phyloP scores from a whole-genome alignment of 495 filamentous ascomycete species.

The Staphylotrichum longicolle region DNA sequence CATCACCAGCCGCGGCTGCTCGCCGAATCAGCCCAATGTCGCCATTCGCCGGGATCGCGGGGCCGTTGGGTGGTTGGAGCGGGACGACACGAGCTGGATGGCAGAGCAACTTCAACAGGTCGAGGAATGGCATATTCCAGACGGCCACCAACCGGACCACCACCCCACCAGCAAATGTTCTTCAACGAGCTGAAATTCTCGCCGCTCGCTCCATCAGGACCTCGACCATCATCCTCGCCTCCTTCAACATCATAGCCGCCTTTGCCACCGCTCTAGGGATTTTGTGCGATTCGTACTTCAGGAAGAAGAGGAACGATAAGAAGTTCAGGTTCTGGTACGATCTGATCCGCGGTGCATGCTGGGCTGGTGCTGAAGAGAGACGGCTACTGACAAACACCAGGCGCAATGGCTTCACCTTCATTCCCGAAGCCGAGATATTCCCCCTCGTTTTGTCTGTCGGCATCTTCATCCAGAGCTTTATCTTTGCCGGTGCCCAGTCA shows the following conservation, averaged over 20 bases:
- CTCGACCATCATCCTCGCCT: conserved; percentile 48
- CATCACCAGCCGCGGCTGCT: conserved; percentile 40
- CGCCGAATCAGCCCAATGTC: conserved; percentile 34
- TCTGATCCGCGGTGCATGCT: not conserved
- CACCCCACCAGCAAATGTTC: conserved; percentile 30
- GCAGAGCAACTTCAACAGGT: conserved; percentile 22
- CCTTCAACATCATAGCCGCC: conserved; percentile 49
- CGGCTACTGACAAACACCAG: conserved; percentile 25
- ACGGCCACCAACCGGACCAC: conserved; percentile 35
- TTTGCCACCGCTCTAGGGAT: conserved; percentile 47
- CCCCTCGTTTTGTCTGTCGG: conserved; percentile 47
- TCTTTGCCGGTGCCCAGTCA: conserved; percentile 47
- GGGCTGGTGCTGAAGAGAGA: not conserved
- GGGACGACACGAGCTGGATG: conserved; percentile 37
- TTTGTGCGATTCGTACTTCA: conserved; percentile 42
- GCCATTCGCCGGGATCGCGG: conserved; percentile 35
- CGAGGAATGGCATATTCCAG: conserved; percentile 36
- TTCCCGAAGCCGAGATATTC: conserved; percentile 41
- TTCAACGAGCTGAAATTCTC: conserved; percentile 45
- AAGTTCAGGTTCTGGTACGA: conserved; percentile 33
- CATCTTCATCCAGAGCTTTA: conserved; percentile 47
- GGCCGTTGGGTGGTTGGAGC: conserved; percentile 40
- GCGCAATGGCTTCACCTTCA: conserved; percentile 39
- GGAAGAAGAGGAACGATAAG: conserved; percentile 37
- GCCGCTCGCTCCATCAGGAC: conserved; percentile 47